Base-by-base conservation (phyloP, 2,329 filamentous ascomycete species). In the Xylariaceae sp. region DNA sequence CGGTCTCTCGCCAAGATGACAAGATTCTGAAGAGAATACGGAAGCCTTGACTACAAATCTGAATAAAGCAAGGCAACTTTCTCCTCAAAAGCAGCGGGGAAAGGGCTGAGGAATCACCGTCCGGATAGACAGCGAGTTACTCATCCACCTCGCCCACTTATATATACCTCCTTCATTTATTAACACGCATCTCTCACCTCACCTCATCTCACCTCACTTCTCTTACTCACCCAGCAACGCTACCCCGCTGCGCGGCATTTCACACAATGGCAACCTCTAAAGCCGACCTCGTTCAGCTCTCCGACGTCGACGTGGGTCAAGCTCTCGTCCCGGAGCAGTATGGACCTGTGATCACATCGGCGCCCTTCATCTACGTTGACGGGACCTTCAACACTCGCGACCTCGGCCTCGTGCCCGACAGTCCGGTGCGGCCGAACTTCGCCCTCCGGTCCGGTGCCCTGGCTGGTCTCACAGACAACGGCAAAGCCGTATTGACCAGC, bases 341-440 rank as follows among this genome's bases (percentile, higher is more conserved):
- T 55, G 61, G 67, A 1, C 67, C 73, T 0, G 72, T 75, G 34
- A 67, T 82, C 35, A 65, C 69, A 7, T 67, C 70, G n/a, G 66
- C 76, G 6, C 81, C 80, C 6, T 83, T 83, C 66, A 64, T 82
- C 61, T 66, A 71, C 56, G 69, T 78, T 34, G 74, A 73, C 30
- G 76, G 78, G 42, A 77, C 80, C 34, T 77, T 82, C 73, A 83
- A 82, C 71, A 71, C 78, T 54, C 79, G 80, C 53, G 80, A 83
- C 66, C 66, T 81, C 10, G 81, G 80, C 55, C 71, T 75, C 34
- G 68, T 82, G 1, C 75, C 75, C 3, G 73, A 72, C 44, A 76
- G 75, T 59, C 64, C 69, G 4, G 65, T 83, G 58, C 74, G 75
- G 1, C 64, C 74, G 0, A 74, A 75, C 30, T 75, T 74, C 56